Conservation (phyloP, 2,329 filamentous ascomycete genomes). For the Botryotinia narcissicola region DNA sequence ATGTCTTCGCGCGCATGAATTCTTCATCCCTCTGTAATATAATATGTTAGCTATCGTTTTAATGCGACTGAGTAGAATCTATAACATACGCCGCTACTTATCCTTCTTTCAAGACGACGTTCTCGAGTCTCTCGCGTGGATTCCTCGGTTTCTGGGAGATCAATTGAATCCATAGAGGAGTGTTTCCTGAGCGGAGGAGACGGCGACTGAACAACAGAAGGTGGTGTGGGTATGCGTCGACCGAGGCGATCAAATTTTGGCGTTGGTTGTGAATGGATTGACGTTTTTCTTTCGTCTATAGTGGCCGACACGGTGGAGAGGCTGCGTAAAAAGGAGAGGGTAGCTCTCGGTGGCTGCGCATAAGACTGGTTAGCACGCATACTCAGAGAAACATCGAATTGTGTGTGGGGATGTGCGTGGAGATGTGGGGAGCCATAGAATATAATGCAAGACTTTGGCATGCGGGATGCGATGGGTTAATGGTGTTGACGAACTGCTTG, state of each 20-base stretch:
- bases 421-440: background rate
- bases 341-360: conserved; percentile 4
- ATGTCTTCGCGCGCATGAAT: conserved; percentile 9
- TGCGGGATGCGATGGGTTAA: too few species aligned
- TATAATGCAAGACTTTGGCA: background rate
- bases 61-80: background rate
- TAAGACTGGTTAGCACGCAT: background rate
- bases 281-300: conserved; percentile 4
- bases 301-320: conserved; percentile 5
- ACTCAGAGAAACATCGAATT: background rate
- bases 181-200: background rate
- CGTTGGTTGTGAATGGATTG: background rate
- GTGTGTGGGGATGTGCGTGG: background rate
- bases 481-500: conserved; percentile 16
- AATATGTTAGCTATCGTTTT: background rate
- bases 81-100: conserved; percentile 5
- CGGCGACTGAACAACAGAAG: background rate
- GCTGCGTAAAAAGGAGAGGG: conserved; percentile 9
- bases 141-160: conserved; percentile 7
- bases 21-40: conserved; percentile 1
- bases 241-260: conserved; percentile 10
- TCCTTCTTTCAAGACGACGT: background rate
- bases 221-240: background rate
- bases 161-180: background rate
- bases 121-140: background rate